Percentiles rank a stretch among this genome's conserved stretches.
Conservation (phyloP, 805 yeast species). For the Candida nitratophila region DNA sequence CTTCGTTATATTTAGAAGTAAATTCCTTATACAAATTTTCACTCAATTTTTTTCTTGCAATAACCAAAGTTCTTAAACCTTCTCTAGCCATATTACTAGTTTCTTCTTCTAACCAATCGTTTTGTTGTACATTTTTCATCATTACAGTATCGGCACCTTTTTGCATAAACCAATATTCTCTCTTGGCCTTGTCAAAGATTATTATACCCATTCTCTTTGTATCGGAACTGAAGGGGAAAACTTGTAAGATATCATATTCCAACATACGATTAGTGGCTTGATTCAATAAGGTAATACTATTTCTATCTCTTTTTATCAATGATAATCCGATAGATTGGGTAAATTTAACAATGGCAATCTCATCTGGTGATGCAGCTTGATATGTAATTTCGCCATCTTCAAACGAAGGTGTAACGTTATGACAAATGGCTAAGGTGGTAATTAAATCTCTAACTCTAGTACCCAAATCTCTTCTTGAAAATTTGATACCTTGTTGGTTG, state of each 20-base stretch:
- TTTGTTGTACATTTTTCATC: conserved; percentile 71
- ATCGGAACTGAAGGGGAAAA: conserved; percentile 93
- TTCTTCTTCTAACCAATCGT: conserved; percentile 97
- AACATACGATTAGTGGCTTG: conserved; percentile 43
- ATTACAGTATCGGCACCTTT: conserved; percentile 98
- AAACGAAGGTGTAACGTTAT: conserved; percentile 90
- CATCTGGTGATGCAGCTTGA: conserved; percentile 99
- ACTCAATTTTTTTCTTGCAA: conserved; percentile 74
- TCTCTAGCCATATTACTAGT: conserved; percentile 97
- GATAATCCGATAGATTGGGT: conserved; percentile 82
- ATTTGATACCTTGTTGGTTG: background rate
- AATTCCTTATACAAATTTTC: conserved; percentile 54
- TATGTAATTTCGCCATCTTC: conserved; percentile 72
- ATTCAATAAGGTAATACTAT: conserved; percentile 62
- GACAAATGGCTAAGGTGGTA: conserved; percentile 85
- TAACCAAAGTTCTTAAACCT: conserved; percentile 90
- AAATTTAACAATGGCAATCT: conserved; percentile 91
- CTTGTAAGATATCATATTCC: conserved; percentile 64
- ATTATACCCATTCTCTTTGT: conserved; percentile 95
- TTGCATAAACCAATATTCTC: conserved; percentile 76
- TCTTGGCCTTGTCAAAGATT: conserved; percentile 52
- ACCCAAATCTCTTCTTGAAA: conserved; percentile 61
- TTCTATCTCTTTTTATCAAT: conserved; percentile 75
- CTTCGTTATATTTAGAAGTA: conserved; percentile 55
- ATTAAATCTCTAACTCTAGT: conserved; percentile 74